These are phyloP conservation scores for Alisma plantagoaquatica DNA, from an alignment of 106 monocot species.

Conservation along the genomic window DNA sequence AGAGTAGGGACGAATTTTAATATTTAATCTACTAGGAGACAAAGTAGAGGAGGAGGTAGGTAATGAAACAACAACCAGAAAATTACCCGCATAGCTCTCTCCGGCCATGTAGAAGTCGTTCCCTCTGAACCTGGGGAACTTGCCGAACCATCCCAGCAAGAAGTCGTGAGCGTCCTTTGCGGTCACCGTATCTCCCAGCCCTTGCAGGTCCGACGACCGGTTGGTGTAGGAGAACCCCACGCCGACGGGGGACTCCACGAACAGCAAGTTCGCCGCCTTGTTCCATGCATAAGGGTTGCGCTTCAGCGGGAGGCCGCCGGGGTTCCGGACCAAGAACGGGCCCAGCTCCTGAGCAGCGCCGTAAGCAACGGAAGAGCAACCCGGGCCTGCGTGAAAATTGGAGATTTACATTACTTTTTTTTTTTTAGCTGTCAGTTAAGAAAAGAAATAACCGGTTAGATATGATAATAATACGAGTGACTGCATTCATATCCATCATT, in stretches of 20 bases:
- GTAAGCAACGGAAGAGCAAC: slow-evolving; percentile 80
- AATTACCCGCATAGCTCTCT: slow-evolving; percentile 91
- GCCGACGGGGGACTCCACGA: slow-evolving; percentile 73
- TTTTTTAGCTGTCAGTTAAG: not conserved
- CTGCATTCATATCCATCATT: not conserved
- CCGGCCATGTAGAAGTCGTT: slow-evolving; percentile 81
- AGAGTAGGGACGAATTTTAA: not conserved
- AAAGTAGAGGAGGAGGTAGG: too few species aligned
- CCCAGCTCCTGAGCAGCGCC: slow-evolving; percentile 80
- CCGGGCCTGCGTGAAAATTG: slow-evolving; percentile 80
- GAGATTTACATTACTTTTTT: too few species aligned
- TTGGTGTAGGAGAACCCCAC: slow-evolving; percentile 92
- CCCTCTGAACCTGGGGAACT: slow-evolving; percentile 54
- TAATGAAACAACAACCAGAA: too few species aligned
- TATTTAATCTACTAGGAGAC: not conserved
- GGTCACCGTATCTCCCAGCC: slow-evolving; percentile 48
- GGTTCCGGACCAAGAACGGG: slow-evolving; percentile 53
- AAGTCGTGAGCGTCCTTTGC: slow-evolving; percentile 66
- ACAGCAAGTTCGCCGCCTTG: slow-evolving; percentile 77
- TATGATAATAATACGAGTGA: not conserved
- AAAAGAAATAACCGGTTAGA: not conserved
- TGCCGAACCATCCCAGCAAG: slow-evolving; percentile 58
- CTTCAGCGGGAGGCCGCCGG: slow-evolving; percentile 33
- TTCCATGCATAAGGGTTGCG: slow-evolving; percentile 79
- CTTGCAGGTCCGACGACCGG: slow-evolving; percentile 32